A percentile compares a stretch with the other conserved stretches of the same genome.
Conservation (phyloP, 805 yeast genomes). For the Candida gorgasii region DNA sequence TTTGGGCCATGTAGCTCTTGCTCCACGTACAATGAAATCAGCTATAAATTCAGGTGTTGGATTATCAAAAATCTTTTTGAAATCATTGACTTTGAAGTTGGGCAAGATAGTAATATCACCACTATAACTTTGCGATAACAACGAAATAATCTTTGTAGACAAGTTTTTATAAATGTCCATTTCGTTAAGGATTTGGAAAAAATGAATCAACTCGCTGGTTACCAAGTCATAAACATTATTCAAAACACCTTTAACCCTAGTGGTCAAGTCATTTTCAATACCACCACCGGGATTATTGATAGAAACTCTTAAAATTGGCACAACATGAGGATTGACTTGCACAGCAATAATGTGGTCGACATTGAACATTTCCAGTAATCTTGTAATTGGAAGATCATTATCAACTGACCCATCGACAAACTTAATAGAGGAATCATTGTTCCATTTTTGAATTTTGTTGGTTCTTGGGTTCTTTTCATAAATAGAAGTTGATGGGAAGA, state of each 20-base stretch:
- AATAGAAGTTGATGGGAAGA: conserved; percentile 83
- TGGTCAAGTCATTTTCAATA: conserved; percentile 59
- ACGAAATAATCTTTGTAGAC: conserved; percentile 70
- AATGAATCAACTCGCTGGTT: conserved; percentile 75
- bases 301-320: conserved; percentile 76
- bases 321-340: conserved; percentile 96
- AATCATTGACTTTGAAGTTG: conserved; percentile 58
- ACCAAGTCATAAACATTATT: conserved; percentile 58
- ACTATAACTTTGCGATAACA: conserved; percentile 81
- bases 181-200: conserved; percentile 70
- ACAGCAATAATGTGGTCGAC: conserved; percentile 97
- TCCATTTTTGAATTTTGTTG: conserved; percentile 78
- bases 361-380: conserved; percentile 94
- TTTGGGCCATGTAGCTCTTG: conserved; percentile 93
- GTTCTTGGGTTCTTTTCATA: conserved; percentile 80
- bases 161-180: conserved; percentile 73
- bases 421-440: conserved; percentile 65
- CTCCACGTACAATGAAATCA: conserved; percentile 76
- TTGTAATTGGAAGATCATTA: conserved; percentile 86
- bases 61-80: conserved; percentile 66
- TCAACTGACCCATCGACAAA: conserved; percentile 97
- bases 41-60: conserved; percentile 78
- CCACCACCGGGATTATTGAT: conserved; percentile 70
- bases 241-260: conserved; percentile 52
- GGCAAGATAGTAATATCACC: conserved; percentile 96